A percentile compares a stretch with the other conserved stretches of the same genome.
Evolutionary conservation across 108 stramenopile genomes (phyloP).

Genomic region (Conticribra guillardii): DNA sequence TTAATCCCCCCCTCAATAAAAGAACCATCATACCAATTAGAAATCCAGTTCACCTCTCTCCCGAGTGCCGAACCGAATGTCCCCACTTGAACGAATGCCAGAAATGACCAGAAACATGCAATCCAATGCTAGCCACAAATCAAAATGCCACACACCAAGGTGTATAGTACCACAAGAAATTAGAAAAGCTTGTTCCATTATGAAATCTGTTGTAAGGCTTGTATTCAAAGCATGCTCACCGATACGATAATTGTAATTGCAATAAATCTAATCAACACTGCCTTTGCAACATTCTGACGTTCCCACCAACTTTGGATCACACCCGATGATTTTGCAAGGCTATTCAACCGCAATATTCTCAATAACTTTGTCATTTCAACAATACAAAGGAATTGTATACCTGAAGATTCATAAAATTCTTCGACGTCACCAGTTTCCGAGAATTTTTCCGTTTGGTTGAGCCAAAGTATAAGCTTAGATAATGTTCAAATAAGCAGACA

Average conservation of each 20-base stretch:
- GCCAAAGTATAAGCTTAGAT: neutral
- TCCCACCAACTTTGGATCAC: neutral
- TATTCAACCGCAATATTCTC: neutral
- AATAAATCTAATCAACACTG: neutral
- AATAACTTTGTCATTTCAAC: neutral
- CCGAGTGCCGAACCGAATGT: conserved; percentile 34
- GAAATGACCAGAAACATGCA: conserved; percentile 24
- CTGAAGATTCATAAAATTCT: neutral
- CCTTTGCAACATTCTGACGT: neutral
- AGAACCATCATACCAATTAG: conserved; percentile 30
- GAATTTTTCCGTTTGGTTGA: neutral
- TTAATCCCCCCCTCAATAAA: conserved; percentile 43
- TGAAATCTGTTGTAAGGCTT: neutral
- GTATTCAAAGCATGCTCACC: neutral
- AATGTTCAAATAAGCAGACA: neutral
- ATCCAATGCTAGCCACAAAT: conserved; percentile 6
- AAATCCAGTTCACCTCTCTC: conserved; percentile 57
- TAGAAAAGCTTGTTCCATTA: neutral
- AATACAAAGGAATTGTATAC: neutral
- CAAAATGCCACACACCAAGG: neutral
- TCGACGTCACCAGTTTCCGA: neutral
- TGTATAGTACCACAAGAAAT: neutral
- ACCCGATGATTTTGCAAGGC: neutral
- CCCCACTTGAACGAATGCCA: conserved; percentile 19
- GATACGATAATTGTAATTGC: neutral